These are phyloP conservation scores for Paxillus involutus DNA, from an alignment of 768 basidiomycete genomes.

Conservation along the genomic window DNA sequence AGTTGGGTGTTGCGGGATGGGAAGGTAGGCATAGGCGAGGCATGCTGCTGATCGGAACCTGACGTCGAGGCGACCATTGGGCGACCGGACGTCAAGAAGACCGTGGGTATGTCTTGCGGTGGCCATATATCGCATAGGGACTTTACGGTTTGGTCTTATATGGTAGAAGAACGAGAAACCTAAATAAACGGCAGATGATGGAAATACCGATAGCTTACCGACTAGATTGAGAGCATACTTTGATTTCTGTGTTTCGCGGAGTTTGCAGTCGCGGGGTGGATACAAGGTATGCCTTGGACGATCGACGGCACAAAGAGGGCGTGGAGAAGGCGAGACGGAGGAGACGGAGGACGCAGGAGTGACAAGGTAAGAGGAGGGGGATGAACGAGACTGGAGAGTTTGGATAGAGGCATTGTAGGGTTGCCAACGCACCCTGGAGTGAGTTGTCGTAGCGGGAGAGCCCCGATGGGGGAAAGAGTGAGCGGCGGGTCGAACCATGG, in stretches of 20 bases:
- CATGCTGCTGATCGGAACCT: slow-evolving; percentile 8
- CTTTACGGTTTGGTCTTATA: slow-evolving; percentile 75
- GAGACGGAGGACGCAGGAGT: slow-evolving; percentile 59
- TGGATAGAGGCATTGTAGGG: slow-evolving; percentile 58
- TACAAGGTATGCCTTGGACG: slow-evolving; percentile 32
- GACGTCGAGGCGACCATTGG: slow-evolving; percentile 20
- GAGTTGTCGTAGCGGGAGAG: slow-evolving; percentile 55
- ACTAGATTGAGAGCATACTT: slow-evolving; percentile 69
- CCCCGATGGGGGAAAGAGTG: slow-evolving; percentile 69
- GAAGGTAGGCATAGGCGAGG: neutral
- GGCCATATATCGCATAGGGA: slow-evolving; percentile 80
- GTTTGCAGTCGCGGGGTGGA: slow-evolving; percentile 32
- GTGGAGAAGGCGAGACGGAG: slow-evolving; percentile 43
- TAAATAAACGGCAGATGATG: slow-evolving; percentile 6
- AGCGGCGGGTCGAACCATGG: slow-evolving; percentile 37
- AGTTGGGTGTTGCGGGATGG: slow-evolving; percentile 40
- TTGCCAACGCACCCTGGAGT: slow-evolving; percentile 77
- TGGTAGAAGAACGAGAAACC: slow-evolving; percentile 1
- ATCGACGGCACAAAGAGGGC: slow-evolving; percentile 37
- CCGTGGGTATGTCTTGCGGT: slow-evolving; percentile 67
- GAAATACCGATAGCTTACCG: slow-evolving; percentile 47
- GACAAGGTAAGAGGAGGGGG: slow-evolving; percentile 45
- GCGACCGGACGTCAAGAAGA: slow-evolving; percentile 45
- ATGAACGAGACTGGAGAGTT: slow-evolving; percentile 35
- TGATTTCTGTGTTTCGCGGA: slow-evolving; percentile 52